Conservation (phyloP, 179 eudicot genomes). For the Corrigiola litoralis region DNA sequence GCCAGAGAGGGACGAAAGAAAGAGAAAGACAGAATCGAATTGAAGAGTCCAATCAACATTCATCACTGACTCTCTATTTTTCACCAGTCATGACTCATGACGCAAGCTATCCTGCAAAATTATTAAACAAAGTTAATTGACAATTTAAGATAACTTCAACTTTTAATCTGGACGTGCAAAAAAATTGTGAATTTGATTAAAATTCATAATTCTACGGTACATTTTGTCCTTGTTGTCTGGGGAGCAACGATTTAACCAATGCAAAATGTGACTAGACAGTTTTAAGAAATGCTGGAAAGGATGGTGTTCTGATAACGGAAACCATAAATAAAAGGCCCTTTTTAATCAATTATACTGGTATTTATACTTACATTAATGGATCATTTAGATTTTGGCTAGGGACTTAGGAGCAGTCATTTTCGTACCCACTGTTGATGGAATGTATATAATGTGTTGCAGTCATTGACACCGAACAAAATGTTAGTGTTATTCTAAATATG, state of each 20-base stretch:
- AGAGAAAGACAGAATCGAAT: constrained; percentile 2
- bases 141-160: too few relatives aligned
- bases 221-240: constrained; percentile 18
- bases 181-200: too few relatives aligned
- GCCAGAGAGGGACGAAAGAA: background rate
- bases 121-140: too few relatives aligned
- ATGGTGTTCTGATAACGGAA: background rate
- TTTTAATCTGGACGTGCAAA: too few relatives aligned
- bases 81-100: constrained; percentile 26
- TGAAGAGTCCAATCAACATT: constrained; percentile 20
- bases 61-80: constrained; percentile 15
- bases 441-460: constrained; percentile 6
- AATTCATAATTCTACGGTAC: too few relatives aligned
- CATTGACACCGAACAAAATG: constrained; percentile 11
- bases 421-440: constrained; percentile 17
- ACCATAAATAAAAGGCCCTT: too few relatives aligned
- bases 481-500: background rate
- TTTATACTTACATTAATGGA: background rate
- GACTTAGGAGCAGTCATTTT: constrained; percentile 14
- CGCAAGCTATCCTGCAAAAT: constrained; percentile 14
- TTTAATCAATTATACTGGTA: too few relatives aligned
- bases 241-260: background rate
- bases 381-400: background rate
- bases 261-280: constrained; percentile 21
- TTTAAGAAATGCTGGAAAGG: background rate